Percentiles rank a stretch among this genome's conserved stretches.
Evolutionary conservation across 495 filamentous ascomycete species (phyloP).

Genomic region (Evernia prunastri): DNA sequence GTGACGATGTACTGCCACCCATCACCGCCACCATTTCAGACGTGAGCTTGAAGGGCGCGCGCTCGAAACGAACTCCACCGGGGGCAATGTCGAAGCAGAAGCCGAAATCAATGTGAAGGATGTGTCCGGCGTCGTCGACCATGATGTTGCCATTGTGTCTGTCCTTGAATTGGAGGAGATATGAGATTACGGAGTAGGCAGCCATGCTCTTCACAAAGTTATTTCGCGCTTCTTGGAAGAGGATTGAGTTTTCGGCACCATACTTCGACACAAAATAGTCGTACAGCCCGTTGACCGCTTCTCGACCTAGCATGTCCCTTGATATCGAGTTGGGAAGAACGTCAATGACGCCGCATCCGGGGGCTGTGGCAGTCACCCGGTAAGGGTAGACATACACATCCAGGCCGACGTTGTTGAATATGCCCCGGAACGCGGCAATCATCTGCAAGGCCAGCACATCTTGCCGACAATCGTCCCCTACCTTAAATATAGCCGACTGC

Average conservation of each 20-base stretch:
- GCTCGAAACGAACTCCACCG: slow-evolving; percentile 92
- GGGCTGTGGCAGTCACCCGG: slow-evolving; percentile 95
- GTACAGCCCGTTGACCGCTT: slow-evolving; percentile 95
- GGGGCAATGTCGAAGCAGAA: slow-evolving; percentile 99
- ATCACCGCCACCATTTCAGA: slow-evolving; percentile 97
- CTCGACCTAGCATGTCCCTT: slow-evolving; percentile 94
- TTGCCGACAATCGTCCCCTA: slow-evolving; percentile 96
- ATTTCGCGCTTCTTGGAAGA: slow-evolving; percentile 89
- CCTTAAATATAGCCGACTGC: slow-evolving; percentile 99
- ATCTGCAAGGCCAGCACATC: slow-evolving; percentile 95
- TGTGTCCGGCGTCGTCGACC: slow-evolving; percentile 94
- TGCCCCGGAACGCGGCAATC: slow-evolving; percentile 93
- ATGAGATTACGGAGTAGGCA: slow-evolving; percentile 97
- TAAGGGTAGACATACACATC: slow-evolving; percentile 98
- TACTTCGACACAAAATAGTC: slow-evolving; percentile 98
- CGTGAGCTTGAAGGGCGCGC: slow-evolving; percentile 96
- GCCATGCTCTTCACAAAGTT: slow-evolving; percentile 99
- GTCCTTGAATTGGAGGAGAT: slow-evolving; percentile 97
- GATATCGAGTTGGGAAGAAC: slow-evolving; percentile 96
- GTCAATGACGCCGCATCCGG: slow-evolving; percentile 97
- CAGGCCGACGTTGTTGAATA: slow-evolving; percentile 87
- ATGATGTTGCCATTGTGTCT: slow-evolving; percentile 99
- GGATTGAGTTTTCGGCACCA: slow-evolving; percentile 86
- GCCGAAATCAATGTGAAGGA: slow-evolving; percentile 98
- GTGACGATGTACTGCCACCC: slow-evolving; percentile 77